Conservation (phyloP, 495 filamentous ascomycete genomes). For the Pyronema omphalodes region DNA sequence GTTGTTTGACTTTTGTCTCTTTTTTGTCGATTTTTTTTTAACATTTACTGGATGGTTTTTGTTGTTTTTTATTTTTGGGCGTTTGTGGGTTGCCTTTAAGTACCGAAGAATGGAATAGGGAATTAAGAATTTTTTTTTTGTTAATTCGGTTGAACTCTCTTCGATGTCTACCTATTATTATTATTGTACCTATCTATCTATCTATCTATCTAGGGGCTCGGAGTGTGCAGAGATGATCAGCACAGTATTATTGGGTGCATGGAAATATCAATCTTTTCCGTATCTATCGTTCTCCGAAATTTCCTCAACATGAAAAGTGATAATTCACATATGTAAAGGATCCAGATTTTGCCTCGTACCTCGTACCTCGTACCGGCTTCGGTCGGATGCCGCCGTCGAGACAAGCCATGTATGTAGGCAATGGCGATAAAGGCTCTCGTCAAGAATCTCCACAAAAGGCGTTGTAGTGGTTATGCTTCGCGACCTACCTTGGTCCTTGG, state of each 20-base stretch:
- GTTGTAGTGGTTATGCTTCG: too few relatives aligned
- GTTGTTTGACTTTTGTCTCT: not conserved
- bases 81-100: too few relatives aligned
- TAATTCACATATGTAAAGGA: not conserved
- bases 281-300: not conserved
- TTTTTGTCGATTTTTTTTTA: constrained; percentile 7
- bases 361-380: constrained; percentile 13
- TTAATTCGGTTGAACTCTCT: constrained; percentile 13
- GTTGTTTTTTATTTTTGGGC: constrained; percentile 1
- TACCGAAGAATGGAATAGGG: not conserved
- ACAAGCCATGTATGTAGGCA: too few relatives aligned
- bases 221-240: constrained; percentile 4
- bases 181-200: constrained; percentile 3
- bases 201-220: constrained; percentile 15
- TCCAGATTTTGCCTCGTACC: constrained; percentile 18
- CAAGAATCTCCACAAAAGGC: too few relatives aligned
- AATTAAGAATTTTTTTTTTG: not conserved
- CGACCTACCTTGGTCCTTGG: too few relatives aligned
- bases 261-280: not conserved
- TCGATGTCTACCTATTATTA: not conserved
- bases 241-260: not conserved
- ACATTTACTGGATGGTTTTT: constrained; percentile 10
- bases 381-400: not conserved
- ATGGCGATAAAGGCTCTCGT: too few relatives aligned
- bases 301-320: not conserved